phyloP scores from a whole-genome alignment of 306 rosid genomes.

The Mimosa pudica region DNA sequence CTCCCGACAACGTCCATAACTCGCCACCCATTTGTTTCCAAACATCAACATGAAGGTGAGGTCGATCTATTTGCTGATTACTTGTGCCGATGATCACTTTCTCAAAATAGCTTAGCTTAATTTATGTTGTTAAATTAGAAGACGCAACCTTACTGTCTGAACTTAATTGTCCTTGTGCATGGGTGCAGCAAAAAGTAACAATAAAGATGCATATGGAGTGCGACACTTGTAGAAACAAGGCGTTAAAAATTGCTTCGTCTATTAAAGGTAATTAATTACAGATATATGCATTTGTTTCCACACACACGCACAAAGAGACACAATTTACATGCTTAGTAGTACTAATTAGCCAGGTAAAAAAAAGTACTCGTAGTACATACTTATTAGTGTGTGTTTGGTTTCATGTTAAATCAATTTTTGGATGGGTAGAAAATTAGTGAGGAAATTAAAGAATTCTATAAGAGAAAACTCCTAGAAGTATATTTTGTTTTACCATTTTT shows the following conservation, averaged over 20 bases:
- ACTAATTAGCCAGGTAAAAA: no score
- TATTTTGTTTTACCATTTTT: no score
- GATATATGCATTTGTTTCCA: background rate
- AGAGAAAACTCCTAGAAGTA: no score
- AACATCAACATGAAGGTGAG: background rate
- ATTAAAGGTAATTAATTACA: background rate
- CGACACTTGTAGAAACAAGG: constrained; percentile 3
- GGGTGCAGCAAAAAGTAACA: constrained; percentile 9
- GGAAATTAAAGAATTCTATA: no score
- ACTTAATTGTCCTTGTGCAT: background rate
- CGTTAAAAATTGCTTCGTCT: background rate
- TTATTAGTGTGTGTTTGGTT: background rate
- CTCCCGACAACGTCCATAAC: background rate
- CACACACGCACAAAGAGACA: background rate
- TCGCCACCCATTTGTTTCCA: background rate
- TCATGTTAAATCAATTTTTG: background rate
- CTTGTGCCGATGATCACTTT: background rate
- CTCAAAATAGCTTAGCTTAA: background rate
- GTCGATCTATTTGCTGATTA: background rate
- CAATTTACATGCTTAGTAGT: background rate
- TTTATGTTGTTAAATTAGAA: background rate
- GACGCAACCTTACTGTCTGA: background rate
- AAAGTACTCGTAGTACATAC: no score
- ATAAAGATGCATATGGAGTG: background rate
- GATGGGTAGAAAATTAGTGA: no score